Percentiles rank a stretch among this genome's conserved stretches.
Evolutionary conservation across 2,329 filamentous ascomycete species (phyloP).

Genomic region (Sclerotinia trifoliorum): DNA sequence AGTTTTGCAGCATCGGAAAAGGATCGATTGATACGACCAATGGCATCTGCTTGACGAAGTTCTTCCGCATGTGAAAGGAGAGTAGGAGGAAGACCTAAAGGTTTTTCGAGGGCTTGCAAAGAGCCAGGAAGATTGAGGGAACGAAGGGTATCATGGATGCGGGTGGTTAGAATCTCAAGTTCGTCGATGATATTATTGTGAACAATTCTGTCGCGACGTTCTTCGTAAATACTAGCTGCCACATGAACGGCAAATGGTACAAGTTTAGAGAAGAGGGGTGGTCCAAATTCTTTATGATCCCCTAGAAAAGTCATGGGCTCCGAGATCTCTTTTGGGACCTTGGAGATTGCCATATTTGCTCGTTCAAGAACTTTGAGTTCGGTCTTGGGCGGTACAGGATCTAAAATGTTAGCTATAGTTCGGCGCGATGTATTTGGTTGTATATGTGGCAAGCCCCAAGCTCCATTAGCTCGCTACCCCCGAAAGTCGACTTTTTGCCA

Average conservation of each 20-base stretch:
- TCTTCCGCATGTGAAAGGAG: constrained; percentile 90
- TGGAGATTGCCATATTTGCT: constrained; percentile 81
- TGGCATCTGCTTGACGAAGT: constrained; percentile 83
- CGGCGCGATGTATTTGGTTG: not conserved
- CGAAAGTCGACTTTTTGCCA: not conserved
- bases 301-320: constrained; percentile 79
- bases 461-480: not conserved
- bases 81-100: constrained; percentile 81
- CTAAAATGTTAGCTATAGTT: constrained; percentile 44
- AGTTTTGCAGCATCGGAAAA: constrained; percentile 89
- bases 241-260: constrained; percentile 96
- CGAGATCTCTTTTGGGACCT: constrained; percentile 76
- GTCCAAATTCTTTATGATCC: constrained; percentile 76
- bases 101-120: constrained; percentile 91
- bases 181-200: constrained; percentile 85
- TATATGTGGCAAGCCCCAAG: not conserved
- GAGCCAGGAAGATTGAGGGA: constrained; percentile 88
- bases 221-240: constrained; percentile 91
- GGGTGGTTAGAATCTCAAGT: constrained; percentile 75
- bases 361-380: constrained; percentile 83
- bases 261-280: constrained; percentile 82
- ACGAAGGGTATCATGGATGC: constrained; percentile 74
- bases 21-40: constrained; percentile 72
- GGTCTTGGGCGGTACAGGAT: constrained; percentile 80
- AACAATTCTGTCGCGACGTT: constrained; percentile 84